phyloP scores from a whole-genome alignment of 768 basidiomycete species.

The Suillus hirtellus region DNA sequence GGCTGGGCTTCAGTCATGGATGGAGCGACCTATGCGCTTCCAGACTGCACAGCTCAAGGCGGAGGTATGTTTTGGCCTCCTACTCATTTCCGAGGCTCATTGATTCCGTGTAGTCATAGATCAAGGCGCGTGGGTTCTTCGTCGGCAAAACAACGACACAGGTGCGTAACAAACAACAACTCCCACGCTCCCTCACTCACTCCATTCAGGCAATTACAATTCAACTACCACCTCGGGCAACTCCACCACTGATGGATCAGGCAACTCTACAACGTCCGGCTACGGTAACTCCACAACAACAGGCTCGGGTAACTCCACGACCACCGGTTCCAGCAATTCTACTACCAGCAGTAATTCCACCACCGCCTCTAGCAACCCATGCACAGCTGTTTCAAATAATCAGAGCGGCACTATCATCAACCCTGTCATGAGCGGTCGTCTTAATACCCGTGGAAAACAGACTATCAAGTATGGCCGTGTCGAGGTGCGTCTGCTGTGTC shows the following conservation, averaged over 20 bases:
- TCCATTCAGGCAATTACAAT: background rate
- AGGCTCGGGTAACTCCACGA: slow-evolving; percentile 12
- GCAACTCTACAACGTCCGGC: slow-evolving; percentile 2
- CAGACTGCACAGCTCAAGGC: slow-evolving; percentile 33
- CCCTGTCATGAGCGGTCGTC: slow-evolving; percentile 54
- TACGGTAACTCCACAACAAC: slow-evolving; percentile 26
- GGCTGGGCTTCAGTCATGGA: slow-evolving; percentile 40
- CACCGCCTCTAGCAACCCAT: slow-evolving; percentile 33
- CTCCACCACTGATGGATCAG: slow-evolving; percentile 10
- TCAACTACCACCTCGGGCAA: slow-evolving; percentile 3
- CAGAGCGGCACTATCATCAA: slow-evolving; percentile 42
- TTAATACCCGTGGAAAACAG: slow-evolving; percentile 50
- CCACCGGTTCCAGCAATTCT: slow-evolving; percentile 11
- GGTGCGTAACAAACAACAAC: slow-evolving; percentile 22
- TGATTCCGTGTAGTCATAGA: slow-evolving; percentile 14
- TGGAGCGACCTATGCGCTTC: slow-evolving; percentile 39
- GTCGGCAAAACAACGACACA: slow-evolving; percentile 26
- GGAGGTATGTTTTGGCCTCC: slow-evolving; percentile 3
- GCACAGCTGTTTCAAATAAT: slow-evolving; percentile 44
- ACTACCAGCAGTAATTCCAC: slow-evolving; percentile 15
- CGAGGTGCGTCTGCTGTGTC: slow-evolving; percentile 36
- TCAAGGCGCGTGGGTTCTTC: slow-evolving; percentile 27
- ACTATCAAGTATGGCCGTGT: slow-evolving; percentile 57
- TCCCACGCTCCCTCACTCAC: background rate
- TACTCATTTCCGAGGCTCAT: background rate